These are phyloP conservation scores for Xylariaceae sp. DNA, from an alignment of 2,329 filamentous ascomycete genomes.

Conservation along the genomic window DNA sequence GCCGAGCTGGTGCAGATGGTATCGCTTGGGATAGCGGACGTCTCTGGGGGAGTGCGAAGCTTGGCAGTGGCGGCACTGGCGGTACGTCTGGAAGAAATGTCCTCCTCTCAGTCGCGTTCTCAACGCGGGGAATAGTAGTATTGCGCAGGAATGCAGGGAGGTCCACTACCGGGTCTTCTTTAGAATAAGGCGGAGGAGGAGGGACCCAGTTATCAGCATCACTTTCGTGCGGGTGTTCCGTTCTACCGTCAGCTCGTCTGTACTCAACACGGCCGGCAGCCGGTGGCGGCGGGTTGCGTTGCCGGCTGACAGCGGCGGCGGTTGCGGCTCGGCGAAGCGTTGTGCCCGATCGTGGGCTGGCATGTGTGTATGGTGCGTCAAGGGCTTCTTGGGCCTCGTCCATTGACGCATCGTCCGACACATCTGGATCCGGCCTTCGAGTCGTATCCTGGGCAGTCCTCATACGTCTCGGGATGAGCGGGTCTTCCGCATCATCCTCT, in stretches of 20 bases:
- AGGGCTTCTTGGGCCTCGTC: slow-evolving; percentile 56
- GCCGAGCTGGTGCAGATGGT: slow-evolving; percentile 16
- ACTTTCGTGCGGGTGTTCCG: slow-evolving; percentile 76
- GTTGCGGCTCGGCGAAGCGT: slow-evolving; percentile 69
- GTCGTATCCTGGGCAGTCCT: slow-evolving; percentile 29
- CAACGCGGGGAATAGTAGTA: slow-evolving; percentile 35
- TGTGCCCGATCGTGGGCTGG: slow-evolving; percentile 62
- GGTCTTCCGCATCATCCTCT: slow-evolving; percentile 43
- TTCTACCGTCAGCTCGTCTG: slow-evolving; percentile 62
- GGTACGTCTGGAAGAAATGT: slow-evolving; percentile 14
- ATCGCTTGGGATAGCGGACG: slow-evolving; percentile 8
- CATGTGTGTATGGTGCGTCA: slow-evolving; percentile 68
- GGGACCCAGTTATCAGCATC: slow-evolving; percentile 87
- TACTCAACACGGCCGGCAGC: slow-evolving; percentile 54
- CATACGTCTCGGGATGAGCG: slow-evolving; percentile 47
- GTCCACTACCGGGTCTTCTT: slow-evolving; percentile 52
- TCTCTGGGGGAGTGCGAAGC: no score
- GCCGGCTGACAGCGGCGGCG: slow-evolving; percentile 68
- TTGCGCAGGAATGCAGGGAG: slow-evolving; percentile 52
- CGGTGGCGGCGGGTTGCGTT: slow-evolving; percentile 55
- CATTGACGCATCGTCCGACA: slow-evolving; percentile 42
- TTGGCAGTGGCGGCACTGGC: slow-evolving; percentile 18
- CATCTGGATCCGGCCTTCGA: slow-evolving; percentile 28
- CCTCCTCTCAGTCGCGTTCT: slow-evolving; percentile 6
- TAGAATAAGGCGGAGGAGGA: slow-evolving; percentile 74